phyloP scores from a whole-genome alignment of 352 stramenopile genomes.

The Hyaloperonospora arabidopsidis region DNA sequence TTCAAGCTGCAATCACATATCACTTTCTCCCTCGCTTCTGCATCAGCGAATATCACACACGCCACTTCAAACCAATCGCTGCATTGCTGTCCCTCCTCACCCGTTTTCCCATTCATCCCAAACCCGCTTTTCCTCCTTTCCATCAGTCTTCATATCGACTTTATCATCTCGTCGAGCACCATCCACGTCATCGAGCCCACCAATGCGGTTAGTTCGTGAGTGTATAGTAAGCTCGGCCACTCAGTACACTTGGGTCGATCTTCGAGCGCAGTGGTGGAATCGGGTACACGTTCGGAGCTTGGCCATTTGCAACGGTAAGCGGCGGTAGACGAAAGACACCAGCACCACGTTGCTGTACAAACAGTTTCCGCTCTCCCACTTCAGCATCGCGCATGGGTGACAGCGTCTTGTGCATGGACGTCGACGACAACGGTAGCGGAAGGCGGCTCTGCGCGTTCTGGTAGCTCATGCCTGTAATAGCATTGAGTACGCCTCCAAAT shows the following conservation, averaged over 20 bases:
- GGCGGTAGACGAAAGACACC: constrained; percentile 46
- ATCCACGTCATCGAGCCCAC: background rate
- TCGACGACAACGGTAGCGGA: constrained; percentile 19
- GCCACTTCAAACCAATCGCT: background rate
- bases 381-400: constrained; percentile 27
- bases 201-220: constrained; percentile 35
- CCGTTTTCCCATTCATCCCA: too few species aligned
- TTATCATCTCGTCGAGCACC: background rate
- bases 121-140: background rate
- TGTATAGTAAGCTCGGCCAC: constrained; percentile 36
- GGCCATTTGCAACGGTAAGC: constrained; percentile 42
- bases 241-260: constrained; percentile 64
- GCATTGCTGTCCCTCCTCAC: too few species aligned
- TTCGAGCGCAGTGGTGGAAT: constrained; percentile 76
- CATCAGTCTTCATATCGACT: background rate
- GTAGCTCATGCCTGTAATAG: constrained; percentile 41
- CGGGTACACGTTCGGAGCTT: constrained; percentile 32
- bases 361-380: constrained; percentile 31
- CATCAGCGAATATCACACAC: constrained; percentile 21
- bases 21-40: constrained; percentile 19
- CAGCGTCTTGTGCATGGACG: constrained; percentile 22
- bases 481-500: constrained; percentile 39
- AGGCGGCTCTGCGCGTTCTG: constrained; percentile 45
- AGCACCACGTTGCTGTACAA: constrained; percentile 15
- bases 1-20: constrained; percentile 29